Conservation (phyloP, 2,329 filamentous ascomycete species). For the Fusarium verticillioides region DNA sequence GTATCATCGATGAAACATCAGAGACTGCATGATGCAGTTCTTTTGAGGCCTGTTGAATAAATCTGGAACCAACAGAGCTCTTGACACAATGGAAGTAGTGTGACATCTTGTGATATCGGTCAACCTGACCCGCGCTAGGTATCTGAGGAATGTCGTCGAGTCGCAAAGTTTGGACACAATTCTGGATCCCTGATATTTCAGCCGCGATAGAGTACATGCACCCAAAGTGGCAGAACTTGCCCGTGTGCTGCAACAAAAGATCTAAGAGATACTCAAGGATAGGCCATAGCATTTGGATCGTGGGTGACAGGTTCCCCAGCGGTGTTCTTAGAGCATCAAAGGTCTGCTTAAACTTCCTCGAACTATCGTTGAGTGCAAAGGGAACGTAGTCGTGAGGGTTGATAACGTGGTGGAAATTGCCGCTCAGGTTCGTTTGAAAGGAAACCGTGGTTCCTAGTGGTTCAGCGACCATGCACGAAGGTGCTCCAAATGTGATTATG, state of each 20-base stretch:
- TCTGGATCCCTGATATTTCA: background rate
- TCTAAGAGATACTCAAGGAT: background rate
- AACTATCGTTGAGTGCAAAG: background rate
- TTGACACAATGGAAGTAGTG: constrained; percentile 6
- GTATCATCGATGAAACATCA: background rate
- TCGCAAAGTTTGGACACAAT: background rate
- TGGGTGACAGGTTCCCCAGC: background rate
- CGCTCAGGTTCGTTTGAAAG: background rate
- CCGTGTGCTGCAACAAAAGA: background rate
- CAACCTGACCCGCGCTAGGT: background rate
- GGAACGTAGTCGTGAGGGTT: constrained; percentile 9
- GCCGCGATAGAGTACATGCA: background rate
- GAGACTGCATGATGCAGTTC: background rate
- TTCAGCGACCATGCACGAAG: background rate
- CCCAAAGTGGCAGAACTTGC: constrained; percentile 1
- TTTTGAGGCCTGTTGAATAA: too few species aligned
- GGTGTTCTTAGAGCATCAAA: background rate
- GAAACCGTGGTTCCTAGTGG: background rate
- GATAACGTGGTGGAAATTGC: background rate
- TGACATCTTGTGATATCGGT: background rate
- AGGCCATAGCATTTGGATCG: constrained; percentile 2
- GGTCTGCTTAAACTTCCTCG: background rate
- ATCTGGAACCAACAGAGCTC: background rate
- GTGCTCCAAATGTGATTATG: constrained; percentile 1
- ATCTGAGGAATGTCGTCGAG: background rate